Percentiles rank a stretch among this genome's conserved stretches.
Evolutionary conservation across 371 early-diverging fungal species (phyloP).

Genomic region (Encephalitozoon romaleae): DNA sequence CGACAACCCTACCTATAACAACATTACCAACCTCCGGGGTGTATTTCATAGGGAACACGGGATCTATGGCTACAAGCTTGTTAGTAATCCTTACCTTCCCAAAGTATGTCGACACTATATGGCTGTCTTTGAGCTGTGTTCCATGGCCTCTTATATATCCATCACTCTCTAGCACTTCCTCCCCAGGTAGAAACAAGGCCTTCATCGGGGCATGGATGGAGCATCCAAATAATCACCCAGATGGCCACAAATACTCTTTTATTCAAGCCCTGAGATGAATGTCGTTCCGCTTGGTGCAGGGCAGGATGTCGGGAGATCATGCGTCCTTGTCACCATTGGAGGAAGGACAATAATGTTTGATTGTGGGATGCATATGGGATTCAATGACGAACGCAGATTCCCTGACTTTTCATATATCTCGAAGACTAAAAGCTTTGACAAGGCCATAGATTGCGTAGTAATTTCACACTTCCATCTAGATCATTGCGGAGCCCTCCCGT

Average conservation of each 20-base stretch:
- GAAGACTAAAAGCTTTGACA: constrained; percentile 70
- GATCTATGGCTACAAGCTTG: constrained; percentile 78
- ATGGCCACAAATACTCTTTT: not conserved
- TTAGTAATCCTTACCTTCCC: constrained; percentile 85
- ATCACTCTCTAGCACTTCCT: constrained; percentile 38
- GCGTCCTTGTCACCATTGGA: constrained; percentile 74
- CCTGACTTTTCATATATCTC: constrained; percentile 89
- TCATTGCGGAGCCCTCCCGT: constrained; percentile 87
- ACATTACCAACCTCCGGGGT: constrained; percentile 91
- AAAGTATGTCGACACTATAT: constrained; percentile 68
- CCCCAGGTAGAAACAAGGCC: constrained; percentile 53
- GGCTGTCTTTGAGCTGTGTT: constrained; percentile 67
- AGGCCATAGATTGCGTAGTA: constrained; percentile 74
- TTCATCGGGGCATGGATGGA: not conserved
- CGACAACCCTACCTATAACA: constrained; percentile 85
- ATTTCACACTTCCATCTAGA: constrained; percentile 90
- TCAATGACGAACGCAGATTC: constrained; percentile 79
- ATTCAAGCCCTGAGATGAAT: constrained; percentile 34
- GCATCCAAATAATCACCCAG: not conserved
- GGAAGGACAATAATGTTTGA: constrained; percentile 86
- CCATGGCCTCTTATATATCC: constrained; percentile 75
- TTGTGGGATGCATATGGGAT: constrained; percentile 94
- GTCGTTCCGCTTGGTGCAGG: constrained; percentile 64
- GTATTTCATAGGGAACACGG: constrained; percentile 68
- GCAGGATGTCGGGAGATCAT: constrained; percentile 82